Evolutionary conservation across 2,329 filamentous ascomycete species (phyloP).

Genomic region (Pseudogymnoascus destructans): DNA sequence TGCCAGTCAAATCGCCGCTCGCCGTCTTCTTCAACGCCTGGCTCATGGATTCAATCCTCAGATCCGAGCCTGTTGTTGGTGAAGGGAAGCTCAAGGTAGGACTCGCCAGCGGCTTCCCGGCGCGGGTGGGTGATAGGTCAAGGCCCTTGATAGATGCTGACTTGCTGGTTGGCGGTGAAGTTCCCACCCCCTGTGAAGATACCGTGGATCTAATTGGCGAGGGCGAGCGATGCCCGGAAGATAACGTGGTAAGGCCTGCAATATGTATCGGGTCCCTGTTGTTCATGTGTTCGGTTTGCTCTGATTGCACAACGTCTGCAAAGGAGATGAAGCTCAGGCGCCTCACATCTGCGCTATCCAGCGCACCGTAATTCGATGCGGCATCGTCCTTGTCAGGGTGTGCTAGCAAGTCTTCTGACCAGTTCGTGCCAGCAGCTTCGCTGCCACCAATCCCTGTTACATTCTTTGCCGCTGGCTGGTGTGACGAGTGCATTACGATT

Average conservation of each 20-base stretch:
- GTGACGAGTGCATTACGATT: slow-evolving; percentile 75
- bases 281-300: slow-evolving; percentile 52
- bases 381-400: slow-evolving; percentile 44
- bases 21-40: slow-evolving; percentile 77
- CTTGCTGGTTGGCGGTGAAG: slow-evolving; percentile 65
- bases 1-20: slow-evolving; percentile 59
- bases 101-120: slow-evolving; percentile 46
- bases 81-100: slow-evolving; percentile 44
- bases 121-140: slow-evolving; percentile 52
- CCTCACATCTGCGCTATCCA: slow-evolving; percentile 67
- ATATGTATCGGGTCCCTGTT: slow-evolving; percentile 59
- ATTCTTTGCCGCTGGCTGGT: slow-evolving; percentile 63
- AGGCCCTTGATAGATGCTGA: slow-evolving; percentile 59
- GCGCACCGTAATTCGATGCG: slow-evolving; percentile 61
- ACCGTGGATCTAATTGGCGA: slow-evolving; percentile 71
- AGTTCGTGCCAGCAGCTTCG: slow-evolving; percentile 25
- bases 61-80: slow-evolving; percentile 45
- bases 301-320: slow-evolving; percentile 82
- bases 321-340: slow-evolving; percentile 93
- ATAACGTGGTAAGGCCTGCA: slow-evolving; percentile 50
- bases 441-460: slow-evolving; percentile 40
- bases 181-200: slow-evolving; percentile 54
- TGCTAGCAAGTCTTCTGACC: slow-evolving; percentile 35
- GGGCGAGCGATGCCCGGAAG: slow-evolving; percentile 52
- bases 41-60: slow-evolving; percentile 88